Conservation (phyloP, 2,329 filamentous ascomycete species). For the Penicillium sp. region DNA sequence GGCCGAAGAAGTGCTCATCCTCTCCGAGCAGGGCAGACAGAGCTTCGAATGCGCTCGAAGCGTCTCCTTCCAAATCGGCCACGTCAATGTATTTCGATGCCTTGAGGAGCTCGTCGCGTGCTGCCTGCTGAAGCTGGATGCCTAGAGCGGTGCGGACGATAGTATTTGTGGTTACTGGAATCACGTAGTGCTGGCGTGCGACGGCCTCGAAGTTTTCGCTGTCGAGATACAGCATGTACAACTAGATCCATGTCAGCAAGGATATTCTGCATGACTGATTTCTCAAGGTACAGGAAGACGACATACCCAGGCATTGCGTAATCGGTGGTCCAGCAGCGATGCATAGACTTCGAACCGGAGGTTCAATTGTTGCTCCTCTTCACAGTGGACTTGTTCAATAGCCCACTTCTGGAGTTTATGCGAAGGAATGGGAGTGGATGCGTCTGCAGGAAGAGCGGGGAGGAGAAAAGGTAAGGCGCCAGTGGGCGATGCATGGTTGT, state of each 20-base stretch:
- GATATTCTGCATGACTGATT: neutral
- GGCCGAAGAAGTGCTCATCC: slow-evolving; percentile 59
- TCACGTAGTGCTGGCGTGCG: slow-evolving; percentile 67
- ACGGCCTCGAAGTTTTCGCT: slow-evolving; percentile 61
- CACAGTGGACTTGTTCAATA: slow-evolving; percentile 47
- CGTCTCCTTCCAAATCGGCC: slow-evolving; percentile 56
- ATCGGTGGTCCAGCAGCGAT: slow-evolving; percentile 67
- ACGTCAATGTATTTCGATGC: slow-evolving; percentile 52
- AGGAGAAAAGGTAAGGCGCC: slow-evolving; percentile 86
- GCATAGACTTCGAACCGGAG: slow-evolving; percentile 68
- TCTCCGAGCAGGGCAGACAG: slow-evolving; percentile 57
- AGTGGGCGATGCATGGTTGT: slow-evolving; percentile 87
- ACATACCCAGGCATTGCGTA: slow-evolving; percentile 79
- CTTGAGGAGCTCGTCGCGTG: slow-evolving; percentile 68
- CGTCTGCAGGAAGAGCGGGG: slow-evolving; percentile 46
- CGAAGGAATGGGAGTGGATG: slow-evolving; percentile 52
- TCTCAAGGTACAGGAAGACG: slow-evolving; percentile 17
- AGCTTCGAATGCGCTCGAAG: slow-evolving; percentile 59
- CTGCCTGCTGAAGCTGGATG: slow-evolving; percentile 66
- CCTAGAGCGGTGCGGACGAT: slow-evolving; percentile 62
- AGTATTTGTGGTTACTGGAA: slow-evolving; percentile 54
- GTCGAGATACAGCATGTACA: slow-evolving; percentile 77
- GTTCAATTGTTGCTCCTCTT: slow-evolving; percentile 50
- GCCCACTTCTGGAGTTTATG: slow-evolving; percentile 67
- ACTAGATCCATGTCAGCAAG: slow-evolving; percentile 40